These are phyloP conservation scores for Auxenochlorella protothecoides DNA, from an alignment of 139 green algal species.

Conservation along the genomic window DNA sequence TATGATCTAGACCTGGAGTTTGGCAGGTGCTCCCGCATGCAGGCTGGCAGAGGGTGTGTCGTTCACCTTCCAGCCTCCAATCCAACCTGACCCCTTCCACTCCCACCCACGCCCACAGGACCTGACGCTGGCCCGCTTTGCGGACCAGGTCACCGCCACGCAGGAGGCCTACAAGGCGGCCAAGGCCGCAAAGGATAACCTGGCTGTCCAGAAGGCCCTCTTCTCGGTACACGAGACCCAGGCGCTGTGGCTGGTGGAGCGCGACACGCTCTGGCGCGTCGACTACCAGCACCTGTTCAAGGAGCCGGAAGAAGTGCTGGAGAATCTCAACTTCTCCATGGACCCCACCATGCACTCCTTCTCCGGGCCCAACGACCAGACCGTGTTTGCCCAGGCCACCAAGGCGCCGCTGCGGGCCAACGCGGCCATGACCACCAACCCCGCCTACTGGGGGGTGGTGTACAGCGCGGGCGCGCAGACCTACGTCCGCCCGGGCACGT, in stretches of 20 bases:
- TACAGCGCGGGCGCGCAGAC: background rate
- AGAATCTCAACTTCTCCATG: conserved; percentile 19
- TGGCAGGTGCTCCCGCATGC: background rate
- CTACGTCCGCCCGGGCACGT: conserved; percentile 25
- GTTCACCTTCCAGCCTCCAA: too few species aligned
- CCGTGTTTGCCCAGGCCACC: conserved; percentile 14
- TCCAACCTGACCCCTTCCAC: too few species aligned
- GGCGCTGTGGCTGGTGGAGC: conserved; percentile 6
- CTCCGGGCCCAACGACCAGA: conserved; percentile 5
- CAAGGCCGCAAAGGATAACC: conserved; percentile 4
- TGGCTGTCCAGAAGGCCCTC: conserved; percentile 3
- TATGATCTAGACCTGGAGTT: too few species aligned
- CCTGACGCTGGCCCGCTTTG: too few species aligned
- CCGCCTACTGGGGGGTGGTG: background rate
- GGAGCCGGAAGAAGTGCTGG: conserved; percentile 15
- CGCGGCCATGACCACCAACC: conserved; percentile 4
- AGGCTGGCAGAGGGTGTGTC: background rate
- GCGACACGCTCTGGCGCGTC: conserved; percentile 1
- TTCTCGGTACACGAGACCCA: conserved; percentile 34
- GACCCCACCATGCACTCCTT: conserved; percentile 6
- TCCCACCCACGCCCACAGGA: too few species aligned
- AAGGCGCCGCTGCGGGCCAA: conserved; percentile 16
- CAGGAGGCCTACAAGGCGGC: conserved; percentile 32
- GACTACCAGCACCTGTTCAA: conserved; percentile 28
- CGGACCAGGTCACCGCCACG: background rate